These are phyloP conservation scores for Piloderma croceum DNA, from an alignment of 768 basidiomycete genomes.

Conservation along the genomic window DNA sequence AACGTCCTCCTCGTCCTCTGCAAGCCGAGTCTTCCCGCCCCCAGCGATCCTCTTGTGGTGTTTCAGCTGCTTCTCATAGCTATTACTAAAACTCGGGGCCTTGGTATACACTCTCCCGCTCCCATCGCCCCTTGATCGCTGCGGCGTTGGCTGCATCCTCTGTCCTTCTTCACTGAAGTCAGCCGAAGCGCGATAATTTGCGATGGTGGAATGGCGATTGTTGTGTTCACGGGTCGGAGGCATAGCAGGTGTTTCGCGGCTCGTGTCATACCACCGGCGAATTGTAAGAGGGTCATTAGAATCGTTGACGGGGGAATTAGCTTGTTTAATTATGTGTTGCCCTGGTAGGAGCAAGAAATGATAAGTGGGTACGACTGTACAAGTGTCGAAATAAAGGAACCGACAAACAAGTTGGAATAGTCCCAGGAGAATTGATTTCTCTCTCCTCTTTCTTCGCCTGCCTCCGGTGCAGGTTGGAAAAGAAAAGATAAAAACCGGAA, in stretches of 20 bases:
- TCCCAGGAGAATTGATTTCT: background rate
- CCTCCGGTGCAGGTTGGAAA: constrained; percentile 4
- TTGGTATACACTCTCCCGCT: constrained; percentile 2
- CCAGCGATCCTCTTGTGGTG: no score
- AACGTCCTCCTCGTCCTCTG: no score
- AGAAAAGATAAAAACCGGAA: constrained; percentile 4
- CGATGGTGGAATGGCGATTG: background rate
- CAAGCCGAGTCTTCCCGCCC: no score
- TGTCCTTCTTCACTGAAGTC: background rate
- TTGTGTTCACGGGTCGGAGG: constrained; percentile 7
- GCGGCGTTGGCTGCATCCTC: constrained; percentile 1
- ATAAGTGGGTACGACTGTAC: background rate
- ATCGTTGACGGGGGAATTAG: background rate
- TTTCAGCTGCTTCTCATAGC: no score
- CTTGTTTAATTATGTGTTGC: constrained; percentile 1
- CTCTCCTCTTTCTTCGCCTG: constrained; percentile 1
- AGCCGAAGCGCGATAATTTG: background rate
- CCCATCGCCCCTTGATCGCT: constrained; percentile 1
- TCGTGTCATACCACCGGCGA: background rate
- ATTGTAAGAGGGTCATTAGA: background rate
- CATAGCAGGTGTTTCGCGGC: background rate
- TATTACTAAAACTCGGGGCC: no score
- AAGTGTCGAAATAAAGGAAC: background rate
- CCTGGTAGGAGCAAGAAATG: background rate
- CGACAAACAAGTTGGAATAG: constrained; percentile 3